phyloP scores from a whole-genome alignment of 345 rosid species.

The Hypericum perforatum region DNA sequence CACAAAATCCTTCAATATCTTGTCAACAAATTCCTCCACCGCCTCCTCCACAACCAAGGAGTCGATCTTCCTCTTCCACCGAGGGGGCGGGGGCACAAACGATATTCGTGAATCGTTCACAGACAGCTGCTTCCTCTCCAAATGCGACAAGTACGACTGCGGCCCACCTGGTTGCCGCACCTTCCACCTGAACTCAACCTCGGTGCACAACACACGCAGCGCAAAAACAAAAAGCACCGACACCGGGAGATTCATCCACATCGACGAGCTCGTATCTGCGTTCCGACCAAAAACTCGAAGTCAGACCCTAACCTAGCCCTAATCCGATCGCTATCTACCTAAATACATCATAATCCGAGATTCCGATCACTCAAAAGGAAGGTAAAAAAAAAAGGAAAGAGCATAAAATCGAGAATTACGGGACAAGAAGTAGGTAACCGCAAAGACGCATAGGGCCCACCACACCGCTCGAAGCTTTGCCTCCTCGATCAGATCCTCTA shows the following conservation, averaged over 20 bases:
- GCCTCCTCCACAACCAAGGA: slow-evolving; percentile 81
- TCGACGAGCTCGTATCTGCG: slow-evolving; percentile 82
- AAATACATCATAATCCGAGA: too few species aligned
- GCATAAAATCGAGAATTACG: slow-evolving; percentile 37
- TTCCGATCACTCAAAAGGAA: too few species aligned
- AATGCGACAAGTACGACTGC: slow-evolving; percentile 38
- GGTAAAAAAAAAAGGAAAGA: too few species aligned
- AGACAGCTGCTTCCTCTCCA: slow-evolving; percentile 68
- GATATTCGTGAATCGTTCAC: slow-evolving; percentile 66
- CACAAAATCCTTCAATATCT: slow-evolving; percentile 79
- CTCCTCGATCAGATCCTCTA: slow-evolving; percentile 94
- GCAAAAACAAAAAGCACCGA: slow-evolving; percentile 48
- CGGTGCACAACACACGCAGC: slow-evolving; percentile 39
- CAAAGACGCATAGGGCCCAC: slow-evolving; percentile 75
- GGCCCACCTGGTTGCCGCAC: slow-evolving; percentile 12
- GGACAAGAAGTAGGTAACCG: slow-evolving; percentile 69
- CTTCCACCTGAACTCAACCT: slow-evolving; percentile 82
- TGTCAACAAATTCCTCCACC: slow-evolving; percentile 55
- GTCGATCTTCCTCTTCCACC: slow-evolving; percentile 83
- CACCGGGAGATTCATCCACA: slow-evolving; percentile 92
- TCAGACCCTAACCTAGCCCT: too few species aligned
- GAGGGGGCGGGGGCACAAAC: slow-evolving; percentile 32
- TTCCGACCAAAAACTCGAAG: too few species aligned
- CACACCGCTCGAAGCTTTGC: slow-evolving; percentile 74
- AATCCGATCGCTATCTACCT: too few species aligned